Evolutionary conservation across 306 rosid species (phyloP), one percentile per base, ranked within the genome.

Genomic region (Castanopsis chinensis): DNA sequence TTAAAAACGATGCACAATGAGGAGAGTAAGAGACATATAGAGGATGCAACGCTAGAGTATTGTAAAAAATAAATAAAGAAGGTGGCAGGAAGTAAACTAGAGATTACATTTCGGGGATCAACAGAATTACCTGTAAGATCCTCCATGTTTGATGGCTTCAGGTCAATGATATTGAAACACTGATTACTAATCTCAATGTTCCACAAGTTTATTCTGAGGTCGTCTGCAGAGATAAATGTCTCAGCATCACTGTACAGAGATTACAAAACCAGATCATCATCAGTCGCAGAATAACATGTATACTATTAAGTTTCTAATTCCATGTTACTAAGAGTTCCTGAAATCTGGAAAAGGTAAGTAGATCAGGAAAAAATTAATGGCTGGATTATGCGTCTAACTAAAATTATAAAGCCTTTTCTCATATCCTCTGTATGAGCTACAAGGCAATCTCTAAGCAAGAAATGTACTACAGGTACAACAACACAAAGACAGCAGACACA

Each of bases 191-290:
- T 76, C 57, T 90, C 97, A 79, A 92, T 79, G 79, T 92, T 92
- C 97, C 97, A 92, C 82, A 90, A 77, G 87, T 90, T 92, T 88
- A 92, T 90, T 83, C 92, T 88, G 60, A 90, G 88, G 80, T 85
- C 91, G 69, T 92, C 97, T 4, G 91, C 90, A 20, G 94, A 92
- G 79, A 92, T 76, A 85, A 92, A 92, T 59, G 97, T 92, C 87
- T 90, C 92, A 57, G 88, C 87, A 64, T 92, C 91, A 78, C 97
- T 92, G 90, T 52, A 76, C 76, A 86, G 73, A 63, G 72, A 69
- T 69, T 80, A 76, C 41, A 69, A 77, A 35, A 57, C 69, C 78
- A 84, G 41, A 78, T 73, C 78, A 81, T 59, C 33, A 63, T 35
- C 55, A 58, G 65, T 49, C 5, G 19, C 54, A 65, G 35, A 32